These are phyloP conservation scores for Evansstolkia leycettana DNA, from an alignment of 495 filamentous ascomycete species.

Conservation along the genomic window DNA sequence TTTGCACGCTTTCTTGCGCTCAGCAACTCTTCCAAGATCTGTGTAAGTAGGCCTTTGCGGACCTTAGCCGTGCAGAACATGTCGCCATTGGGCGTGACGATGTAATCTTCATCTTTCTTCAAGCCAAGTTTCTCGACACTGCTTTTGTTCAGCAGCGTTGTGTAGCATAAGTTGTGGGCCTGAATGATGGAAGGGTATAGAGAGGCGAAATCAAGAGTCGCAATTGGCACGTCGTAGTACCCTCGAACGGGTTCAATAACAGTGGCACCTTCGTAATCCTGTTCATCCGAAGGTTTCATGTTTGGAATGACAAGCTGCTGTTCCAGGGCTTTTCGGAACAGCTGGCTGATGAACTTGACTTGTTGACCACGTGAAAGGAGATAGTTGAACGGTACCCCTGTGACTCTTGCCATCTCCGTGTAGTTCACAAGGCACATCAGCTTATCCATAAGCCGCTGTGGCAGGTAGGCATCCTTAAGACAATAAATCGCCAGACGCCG, in stretches of 20 bases:
- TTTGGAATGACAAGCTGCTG: conserved; percentile 92
- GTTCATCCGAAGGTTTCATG: conserved; percentile 54
- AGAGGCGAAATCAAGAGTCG: conserved; percentile 96
- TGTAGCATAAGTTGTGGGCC: conserved; percentile 98
- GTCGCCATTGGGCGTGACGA: conserved; percentile 87
- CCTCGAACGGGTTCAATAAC: conserved; percentile 91
- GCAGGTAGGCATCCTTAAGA: conserved; percentile 93
- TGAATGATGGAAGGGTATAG: conserved; percentile 99
- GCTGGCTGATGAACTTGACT: conserved; percentile 93
- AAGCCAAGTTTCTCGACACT: conserved; percentile 59
- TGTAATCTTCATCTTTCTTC: conserved; percentile 85
- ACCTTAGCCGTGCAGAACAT: conserved; percentile 81
- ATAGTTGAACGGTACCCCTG: conserved; percentile 94
- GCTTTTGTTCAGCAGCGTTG: conserved; percentile 76
- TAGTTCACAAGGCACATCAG: conserved; percentile 96
- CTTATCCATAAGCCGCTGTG: conserved; percentile 92
- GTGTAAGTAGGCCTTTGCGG: conserved; percentile 82
- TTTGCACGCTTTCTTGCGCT: conserved; percentile 86
- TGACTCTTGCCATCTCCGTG: conserved; percentile 99
- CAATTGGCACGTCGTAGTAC: conserved; percentile 88
- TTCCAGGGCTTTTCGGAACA: conserved; percentile 89
- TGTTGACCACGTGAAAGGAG: conserved; percentile 88
- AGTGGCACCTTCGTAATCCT: conserved; percentile 89
- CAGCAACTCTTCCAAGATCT: conserved; percentile 90
- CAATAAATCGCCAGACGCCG: conserved; percentile 91